Base-by-base conservation (phyloP, 768 basidiomycete genomes). In the Tricholoma furcatifolium region DNA sequence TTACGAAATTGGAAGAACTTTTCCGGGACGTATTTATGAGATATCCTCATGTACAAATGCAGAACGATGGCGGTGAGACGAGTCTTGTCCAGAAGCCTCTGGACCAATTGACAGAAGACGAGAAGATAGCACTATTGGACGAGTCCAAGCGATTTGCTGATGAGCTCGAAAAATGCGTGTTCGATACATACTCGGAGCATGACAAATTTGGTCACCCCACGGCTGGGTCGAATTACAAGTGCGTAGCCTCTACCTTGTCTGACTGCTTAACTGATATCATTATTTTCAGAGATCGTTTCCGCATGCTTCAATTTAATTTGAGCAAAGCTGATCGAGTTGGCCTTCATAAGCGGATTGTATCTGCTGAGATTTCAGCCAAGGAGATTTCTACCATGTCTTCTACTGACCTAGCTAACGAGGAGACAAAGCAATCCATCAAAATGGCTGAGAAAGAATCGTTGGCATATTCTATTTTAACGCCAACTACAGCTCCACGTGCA, bases 281-380 rank as follows among this genome's bases (percentile, higher is more conserved):
- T 35, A 18, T 50, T 27, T 43, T 30, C 55, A 93, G 91, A 76
- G 88, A 92, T 70, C 91, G 91, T 62, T 95, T 93, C 74, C 84
- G 93, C 54, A 94, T 87, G 79, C 78, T 94, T 46, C 83, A 82
- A 53, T 96, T 92, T 73, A 96, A 96, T 71, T 72, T 96, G 63
- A 88, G 79, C 74, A 85, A 93, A 71, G 72, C 75, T 63, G 92
- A 94, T 62, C 88, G 91, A 63, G 80, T 84, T 52, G 75, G 78
- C 55, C 81, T 96, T 59, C 91, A 93, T 67, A 82, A 79, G 62
- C 84, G 88, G 59, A 91, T 96, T 64, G 84, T 83, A 31, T 81
- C 79, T 18, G 77, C 77, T 31, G 75, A 74, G 52, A 82, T 95
- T 40, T 71, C 83, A 44, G 81, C 91, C 6, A 78, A 79, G 63